A percentile compares a stretch with the other conserved stretches of the same genome.
Conservation (phyloP, 176 grass and related monocot genomes). For the Paspalum vaginatum region DNA sequence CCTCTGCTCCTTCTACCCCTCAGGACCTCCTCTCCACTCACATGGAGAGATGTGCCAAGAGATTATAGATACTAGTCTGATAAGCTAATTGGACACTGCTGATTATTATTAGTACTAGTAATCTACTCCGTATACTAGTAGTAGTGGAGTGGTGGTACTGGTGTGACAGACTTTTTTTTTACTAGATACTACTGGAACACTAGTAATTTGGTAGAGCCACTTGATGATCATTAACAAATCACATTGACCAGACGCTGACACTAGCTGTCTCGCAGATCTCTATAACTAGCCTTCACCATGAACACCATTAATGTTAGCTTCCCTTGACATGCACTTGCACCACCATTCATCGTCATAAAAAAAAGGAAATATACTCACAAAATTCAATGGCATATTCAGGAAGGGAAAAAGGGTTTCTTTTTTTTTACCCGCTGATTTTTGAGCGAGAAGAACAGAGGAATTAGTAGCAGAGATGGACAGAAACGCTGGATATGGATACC, state of each 20-base stretch:
- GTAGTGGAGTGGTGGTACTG: neutral
- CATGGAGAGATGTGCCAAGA: slow-evolving; percentile 20
- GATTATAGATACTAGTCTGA: neutral
- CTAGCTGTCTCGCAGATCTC: slow-evolving; percentile 24
- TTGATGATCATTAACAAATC: slow-evolving; percentile 28
- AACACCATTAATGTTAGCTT: neutral
- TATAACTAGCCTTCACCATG: slow-evolving; percentile 6
- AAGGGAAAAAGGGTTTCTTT: too few species aligned
- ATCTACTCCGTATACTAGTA: neutral
- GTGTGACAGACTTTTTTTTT: neutral
- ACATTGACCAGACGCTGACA: neutral
- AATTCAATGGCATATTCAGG: neutral
- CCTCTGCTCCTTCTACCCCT: neutral
- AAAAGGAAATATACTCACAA: neutral
- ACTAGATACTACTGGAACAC: neutral
- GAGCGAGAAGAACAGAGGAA: neutral
- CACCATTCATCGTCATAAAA: neutral
- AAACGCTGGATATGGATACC: slow-evolving; percentile 28
- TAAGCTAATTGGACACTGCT: neutral
- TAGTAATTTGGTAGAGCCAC: neutral
- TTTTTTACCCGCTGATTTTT: neutral
- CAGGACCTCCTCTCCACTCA: neutral
- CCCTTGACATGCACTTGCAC: too few species aligned
- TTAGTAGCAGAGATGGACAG: neutral
- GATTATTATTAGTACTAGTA: too few species aligned